Evolutionary conservation across 345 rosid species (phyloP).

Genomic region (Citrus unshiu): DNA sequence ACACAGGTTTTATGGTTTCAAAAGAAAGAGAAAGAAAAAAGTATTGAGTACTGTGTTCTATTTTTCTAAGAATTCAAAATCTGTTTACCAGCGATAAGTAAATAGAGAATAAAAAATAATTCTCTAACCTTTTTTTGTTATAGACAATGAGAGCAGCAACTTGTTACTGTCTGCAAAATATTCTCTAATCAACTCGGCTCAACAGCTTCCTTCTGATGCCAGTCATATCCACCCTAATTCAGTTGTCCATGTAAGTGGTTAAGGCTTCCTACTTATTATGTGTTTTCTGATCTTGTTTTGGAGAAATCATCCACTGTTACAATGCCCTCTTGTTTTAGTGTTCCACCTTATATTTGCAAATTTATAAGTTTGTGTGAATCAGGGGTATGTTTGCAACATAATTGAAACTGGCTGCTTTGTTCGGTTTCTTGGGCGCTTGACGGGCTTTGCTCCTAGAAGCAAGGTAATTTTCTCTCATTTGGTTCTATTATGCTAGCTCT

Average conservation of each 20-base stretch:
- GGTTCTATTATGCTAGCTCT: not conserved
- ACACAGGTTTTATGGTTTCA: not conserved
- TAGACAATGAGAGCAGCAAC: conserved; percentile 73
- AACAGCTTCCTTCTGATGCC: conserved; percentile 71
- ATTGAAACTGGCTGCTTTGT: conserved; percentile 94
- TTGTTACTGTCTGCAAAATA: conserved; percentile 80
- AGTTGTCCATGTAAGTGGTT: conserved; percentile 63
- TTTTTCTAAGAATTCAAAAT: not conserved
- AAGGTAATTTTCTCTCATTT: conserved; percentile 43
- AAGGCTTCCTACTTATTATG: not conserved
- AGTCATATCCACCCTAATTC: conserved; percentile 56
- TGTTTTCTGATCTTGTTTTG: not conserved
- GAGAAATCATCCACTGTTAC: not conserved
- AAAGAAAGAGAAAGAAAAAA: not conserved
- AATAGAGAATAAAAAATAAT: not conserved
- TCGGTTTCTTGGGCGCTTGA: conserved; percentile 92
- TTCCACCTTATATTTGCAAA: not conserved
- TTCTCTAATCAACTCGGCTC: conserved; percentile 60
- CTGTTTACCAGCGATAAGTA: not conserved
- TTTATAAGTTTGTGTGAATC: conserved; percentile 20
- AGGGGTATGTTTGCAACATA: conserved; percentile 91
- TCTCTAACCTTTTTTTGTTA: conserved; percentile 7
- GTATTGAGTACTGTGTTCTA: not conserved
- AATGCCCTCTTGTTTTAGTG: not conserved
- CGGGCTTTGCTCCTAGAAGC: conserved; percentile 88